Conservation (phyloP, 768 basidiomycete genomes). For the Russula griseocarnosa region DNA sequence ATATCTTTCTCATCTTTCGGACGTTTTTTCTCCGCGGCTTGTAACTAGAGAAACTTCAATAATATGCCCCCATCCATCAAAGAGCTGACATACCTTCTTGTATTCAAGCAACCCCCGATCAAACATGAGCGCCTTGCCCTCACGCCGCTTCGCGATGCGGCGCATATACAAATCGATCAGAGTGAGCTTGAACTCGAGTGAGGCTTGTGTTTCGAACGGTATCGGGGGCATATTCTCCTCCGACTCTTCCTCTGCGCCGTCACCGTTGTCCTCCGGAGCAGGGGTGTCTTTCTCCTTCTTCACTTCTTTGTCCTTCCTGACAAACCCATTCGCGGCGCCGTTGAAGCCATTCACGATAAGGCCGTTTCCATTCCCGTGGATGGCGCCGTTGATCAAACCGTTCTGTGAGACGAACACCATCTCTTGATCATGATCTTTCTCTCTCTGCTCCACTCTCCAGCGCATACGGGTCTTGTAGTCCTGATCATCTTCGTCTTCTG, state of each 20-base stretch:
- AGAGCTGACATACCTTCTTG: constrained; percentile 66
- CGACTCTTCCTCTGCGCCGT: constrained; percentile 53
- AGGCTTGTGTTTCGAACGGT: constrained; percentile 79
- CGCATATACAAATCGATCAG: constrained; percentile 89
- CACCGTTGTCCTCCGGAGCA: constrained; percentile 34
- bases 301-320: constrained; percentile 45
- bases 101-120: constrained; percentile 89
- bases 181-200: constrained; percentile 82
- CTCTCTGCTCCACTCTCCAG: constrained; percentile 41
- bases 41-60: constrained; percentile 53
- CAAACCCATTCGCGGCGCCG: constrained; percentile 31
- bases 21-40: constrained; percentile 87
- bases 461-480: constrained; percentile 56
- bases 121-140: constrained; percentile 86
- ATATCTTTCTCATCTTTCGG: constrained; percentile 90
- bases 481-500: constrained; percentile 72
- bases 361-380: constrained; percentile 37
- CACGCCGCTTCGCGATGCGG: constrained; percentile 77
- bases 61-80: constrained; percentile 4
- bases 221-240: constrained; percentile 70
- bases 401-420: constrained; percentile 8
- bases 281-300: constrained; percentile 32
- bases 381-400: constrained; percentile 30
- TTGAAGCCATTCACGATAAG: constrained; percentile 37
- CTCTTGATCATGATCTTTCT: constrained; percentile 34